These are phyloP conservation scores for Verticillium klebahnii DNA, from an alignment of 2,329 filamentous ascomycete species.

Conservation along the genomic window DNA sequence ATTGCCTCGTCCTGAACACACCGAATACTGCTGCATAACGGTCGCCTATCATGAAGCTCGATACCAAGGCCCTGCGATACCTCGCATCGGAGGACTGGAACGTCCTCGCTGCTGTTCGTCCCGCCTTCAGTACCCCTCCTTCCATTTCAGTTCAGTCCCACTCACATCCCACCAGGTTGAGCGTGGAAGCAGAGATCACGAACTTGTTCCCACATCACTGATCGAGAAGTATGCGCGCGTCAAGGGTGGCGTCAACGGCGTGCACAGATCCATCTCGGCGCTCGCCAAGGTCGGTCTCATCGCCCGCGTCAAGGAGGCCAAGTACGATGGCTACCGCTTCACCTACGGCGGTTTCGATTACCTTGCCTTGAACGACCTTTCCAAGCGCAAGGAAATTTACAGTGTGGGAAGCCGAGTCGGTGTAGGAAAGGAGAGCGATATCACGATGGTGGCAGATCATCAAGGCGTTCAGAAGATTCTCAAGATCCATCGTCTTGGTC, in stretches of 20 bases:
- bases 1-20: neutral
- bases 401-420: conserved; percentile 92
- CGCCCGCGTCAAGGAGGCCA: conserved; percentile 87
- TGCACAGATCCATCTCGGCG: conserved; percentile 81
- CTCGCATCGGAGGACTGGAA: conserved; percentile 91
- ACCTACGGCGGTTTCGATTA: conserved; percentile 98
- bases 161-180: conserved; percentile 65
- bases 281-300: conserved; percentile 92
- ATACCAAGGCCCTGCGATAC: conserved; percentile 90
- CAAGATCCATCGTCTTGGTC: conserved; percentile 92
- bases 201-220: conserved; percentile 86
- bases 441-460: conserved; percentile 84
- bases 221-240: conserved; percentile 82
- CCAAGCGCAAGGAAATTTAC: conserved; percentile 75
- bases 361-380: conserved; percentile 87
- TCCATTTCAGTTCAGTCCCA: conserved; percentile 8
- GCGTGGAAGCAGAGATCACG: conserved; percentile 91
- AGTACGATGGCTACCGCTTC: conserved; percentile 94
- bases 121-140: conserved; percentile 17
- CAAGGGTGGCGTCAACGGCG: conserved; percentile 70
- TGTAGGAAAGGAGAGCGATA: conserved; percentile 96
- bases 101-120: conserved; percentile 80
- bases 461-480: conserved; percentile 74
- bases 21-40: neutral
- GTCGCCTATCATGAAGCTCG: conserved; percentile 71